Percentiles rank a stretch among this genome's conserved stretches.
Evolutionary conservation across 371 early-diverging fungal genomes (phyloP).

Genomic region (Phascolomyces articulosus): DNA sequence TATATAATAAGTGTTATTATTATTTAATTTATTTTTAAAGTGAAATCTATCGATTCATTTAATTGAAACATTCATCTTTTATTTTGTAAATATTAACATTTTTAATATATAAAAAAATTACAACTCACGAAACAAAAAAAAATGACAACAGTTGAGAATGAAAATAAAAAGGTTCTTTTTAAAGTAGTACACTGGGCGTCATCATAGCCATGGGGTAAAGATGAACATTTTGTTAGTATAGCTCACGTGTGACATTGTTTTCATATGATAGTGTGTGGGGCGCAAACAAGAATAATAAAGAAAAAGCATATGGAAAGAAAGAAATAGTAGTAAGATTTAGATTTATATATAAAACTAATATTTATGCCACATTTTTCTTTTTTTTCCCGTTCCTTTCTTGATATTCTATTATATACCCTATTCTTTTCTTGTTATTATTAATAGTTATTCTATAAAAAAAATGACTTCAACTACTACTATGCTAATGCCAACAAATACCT

Average conservation of each 20-base stretch:
- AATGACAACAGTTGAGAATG: no score
- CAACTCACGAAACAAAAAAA: neutral
- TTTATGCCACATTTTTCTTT: neutral
- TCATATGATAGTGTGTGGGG: constrained; percentile 13
- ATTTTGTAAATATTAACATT: no score
- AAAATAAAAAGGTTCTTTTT: neutral
- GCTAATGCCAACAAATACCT: neutral
- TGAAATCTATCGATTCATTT: no score
- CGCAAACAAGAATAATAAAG: neutral
- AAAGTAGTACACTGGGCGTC: neutral
- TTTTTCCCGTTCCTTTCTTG: constrained; percentile 1
- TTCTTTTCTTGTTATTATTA: neutral
- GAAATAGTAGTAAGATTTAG: no score
- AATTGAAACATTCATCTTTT: no score
- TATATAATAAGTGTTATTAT: no score
- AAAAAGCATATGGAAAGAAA: constrained; percentile 5
- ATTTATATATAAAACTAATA: neutral
- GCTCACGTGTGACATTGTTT: constrained; percentile 9
- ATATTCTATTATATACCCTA: neutral
- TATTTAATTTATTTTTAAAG: no score
- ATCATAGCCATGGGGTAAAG: neutral
- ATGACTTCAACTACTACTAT: neutral
- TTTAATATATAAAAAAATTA: neutral
- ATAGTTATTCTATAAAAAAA: no score
- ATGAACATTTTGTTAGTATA: neutral